Evolutionary conservation across 2,329 filamentous ascomycete species (phyloP).

Genomic region (Venturia effusa): DNA sequence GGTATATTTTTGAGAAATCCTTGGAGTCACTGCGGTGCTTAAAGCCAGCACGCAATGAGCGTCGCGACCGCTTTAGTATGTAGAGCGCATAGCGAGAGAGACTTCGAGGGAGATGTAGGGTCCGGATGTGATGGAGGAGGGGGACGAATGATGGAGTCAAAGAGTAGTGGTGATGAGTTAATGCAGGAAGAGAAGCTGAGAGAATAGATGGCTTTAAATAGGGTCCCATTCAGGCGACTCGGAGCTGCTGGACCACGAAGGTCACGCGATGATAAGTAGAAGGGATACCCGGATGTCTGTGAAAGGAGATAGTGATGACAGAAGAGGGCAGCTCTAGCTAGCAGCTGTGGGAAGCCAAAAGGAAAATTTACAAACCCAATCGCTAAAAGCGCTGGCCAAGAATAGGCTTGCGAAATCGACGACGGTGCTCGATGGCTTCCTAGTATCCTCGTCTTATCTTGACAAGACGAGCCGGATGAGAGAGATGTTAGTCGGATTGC

Average conservation of each 20-base stretch:
- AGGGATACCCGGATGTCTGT: background rate
- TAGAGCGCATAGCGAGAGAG: background rate
- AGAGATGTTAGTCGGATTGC: no score
- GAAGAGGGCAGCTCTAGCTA: background rate
- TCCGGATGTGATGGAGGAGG: background rate
- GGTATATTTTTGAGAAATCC: no score
- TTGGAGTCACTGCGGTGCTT: background rate
- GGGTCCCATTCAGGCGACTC: no score
- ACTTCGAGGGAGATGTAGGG: background rate
- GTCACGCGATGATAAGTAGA: background rate
- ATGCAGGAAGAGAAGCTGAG: background rate
- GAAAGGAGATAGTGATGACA: background rate
- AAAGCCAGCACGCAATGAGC: background rate
- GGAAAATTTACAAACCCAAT: no score
- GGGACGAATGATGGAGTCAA: background rate
- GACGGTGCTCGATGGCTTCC: no score
- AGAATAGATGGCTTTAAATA: background rate
- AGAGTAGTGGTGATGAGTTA: background rate
- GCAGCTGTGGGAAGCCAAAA: no score
- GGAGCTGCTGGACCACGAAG: no score
- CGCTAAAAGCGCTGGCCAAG: no score
- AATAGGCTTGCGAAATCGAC: no score
- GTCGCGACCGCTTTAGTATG: background rate
- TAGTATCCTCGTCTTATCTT: no score
- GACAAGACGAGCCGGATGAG: no score